A percentile compares a stretch with the other conserved stretches of the same genome.
Evolutionary conservation across 2,329 filamentous ascomycete genomes (phyloP).

Genomic region (Teratosphaeria zuluensis): DNA sequence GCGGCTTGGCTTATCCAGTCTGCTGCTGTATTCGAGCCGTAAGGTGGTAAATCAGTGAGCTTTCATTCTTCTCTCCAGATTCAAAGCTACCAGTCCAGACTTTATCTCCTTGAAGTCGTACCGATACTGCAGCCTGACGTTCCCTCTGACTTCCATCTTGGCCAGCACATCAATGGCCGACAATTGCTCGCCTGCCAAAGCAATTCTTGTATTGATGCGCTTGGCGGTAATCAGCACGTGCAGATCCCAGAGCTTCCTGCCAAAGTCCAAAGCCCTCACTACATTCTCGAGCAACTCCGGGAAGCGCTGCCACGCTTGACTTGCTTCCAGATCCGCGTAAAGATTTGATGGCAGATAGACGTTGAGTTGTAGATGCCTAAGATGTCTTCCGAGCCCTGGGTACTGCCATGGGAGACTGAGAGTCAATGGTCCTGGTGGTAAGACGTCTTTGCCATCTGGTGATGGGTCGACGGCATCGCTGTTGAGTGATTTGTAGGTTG

Average conservation of each 20-base stretch:
- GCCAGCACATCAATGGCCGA: constrained; percentile 8
- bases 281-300: constrained; percentile 1
- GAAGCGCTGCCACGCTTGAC: constrained; percentile 1
- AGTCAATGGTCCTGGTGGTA: constrained; percentile 1
- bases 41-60: background rate
- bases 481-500: constrained; percentile 1
- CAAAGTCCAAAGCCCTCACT: constrained; percentile 10
- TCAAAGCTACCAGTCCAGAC: constrained; percentile 4
- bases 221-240: constrained; percentile 11
- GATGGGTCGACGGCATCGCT: background rate
- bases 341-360: constrained; percentile 10
- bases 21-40: too few species aligned
- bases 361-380: constrained; percentile 12
- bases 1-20: too few species aligned
- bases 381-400: constrained; percentile 7
- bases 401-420: constrained; percentile 15
- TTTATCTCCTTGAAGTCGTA: constrained; percentile 8
- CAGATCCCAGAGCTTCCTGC: constrained; percentile 7
- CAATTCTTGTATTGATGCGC: constrained; percentile 6
- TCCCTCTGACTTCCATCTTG: constrained; percentile 12
- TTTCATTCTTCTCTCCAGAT: constrained; percentile 11
- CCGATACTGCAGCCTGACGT: constrained; percentile 10
- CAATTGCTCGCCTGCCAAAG: constrained; percentile 2
- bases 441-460: background rate
- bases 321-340: background rate